Evolutionary conservation across 2,329 filamentous ascomycete genomes (phyloP).

Genomic region (Chaetothyriales sp.): DNA sequence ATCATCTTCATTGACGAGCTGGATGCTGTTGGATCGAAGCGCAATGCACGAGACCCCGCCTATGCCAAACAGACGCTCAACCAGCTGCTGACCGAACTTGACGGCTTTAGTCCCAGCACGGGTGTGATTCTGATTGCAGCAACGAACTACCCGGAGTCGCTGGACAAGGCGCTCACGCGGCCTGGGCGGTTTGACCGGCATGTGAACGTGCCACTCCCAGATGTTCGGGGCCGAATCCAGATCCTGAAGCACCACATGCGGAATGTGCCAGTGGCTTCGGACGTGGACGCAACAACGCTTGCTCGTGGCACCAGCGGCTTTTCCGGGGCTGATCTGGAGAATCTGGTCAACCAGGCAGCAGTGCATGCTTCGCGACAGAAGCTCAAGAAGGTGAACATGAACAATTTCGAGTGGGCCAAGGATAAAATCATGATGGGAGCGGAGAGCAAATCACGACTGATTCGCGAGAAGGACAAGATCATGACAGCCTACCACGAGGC

Average conservation of each 20-base stretch:
- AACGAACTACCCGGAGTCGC: slow-evolving; percentile 85
- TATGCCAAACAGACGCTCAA: slow-evolving; percentile 97
- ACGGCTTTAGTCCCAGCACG: slow-evolving; percentile 88
- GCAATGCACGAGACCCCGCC: slow-evolving; percentile 80
- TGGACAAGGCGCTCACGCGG: slow-evolving; percentile 87
- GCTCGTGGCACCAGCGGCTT: slow-evolving; percentile 81
- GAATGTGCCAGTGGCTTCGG: slow-evolving; percentile 65
- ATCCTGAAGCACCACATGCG: slow-evolving; percentile 90
- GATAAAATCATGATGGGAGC: slow-evolving; percentile 97
- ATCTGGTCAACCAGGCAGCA: slow-evolving; percentile 90
- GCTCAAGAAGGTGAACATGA: slow-evolving; percentile 55
- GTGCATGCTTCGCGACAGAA: slow-evolving; percentile 86
- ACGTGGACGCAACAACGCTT: slow-evolving; percentile 71
- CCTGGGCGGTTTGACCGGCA: slow-evolving; percentile 94
- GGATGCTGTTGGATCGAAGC: slow-evolving; percentile 85
- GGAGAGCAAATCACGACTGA: slow-evolving; percentile 75
- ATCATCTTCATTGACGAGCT: slow-evolving; percentile 95
- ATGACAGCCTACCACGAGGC: slow-evolving; percentile 96
- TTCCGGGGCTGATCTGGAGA: slow-evolving; percentile 90
- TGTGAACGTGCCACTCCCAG: slow-evolving; percentile 73
- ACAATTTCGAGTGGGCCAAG: slow-evolving; percentile 92
- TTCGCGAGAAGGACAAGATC: slow-evolving; percentile 74
- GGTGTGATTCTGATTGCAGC: slow-evolving; percentile 92
- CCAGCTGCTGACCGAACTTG: slow-evolving; percentile 87
- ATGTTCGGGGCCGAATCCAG: slow-evolving; percentile 80